These are phyloP conservation scores for Colletotrichum gigasporum DNA, from an alignment of 2,329 filamentous ascomycete species.

Conservation along the genomic window DNA sequence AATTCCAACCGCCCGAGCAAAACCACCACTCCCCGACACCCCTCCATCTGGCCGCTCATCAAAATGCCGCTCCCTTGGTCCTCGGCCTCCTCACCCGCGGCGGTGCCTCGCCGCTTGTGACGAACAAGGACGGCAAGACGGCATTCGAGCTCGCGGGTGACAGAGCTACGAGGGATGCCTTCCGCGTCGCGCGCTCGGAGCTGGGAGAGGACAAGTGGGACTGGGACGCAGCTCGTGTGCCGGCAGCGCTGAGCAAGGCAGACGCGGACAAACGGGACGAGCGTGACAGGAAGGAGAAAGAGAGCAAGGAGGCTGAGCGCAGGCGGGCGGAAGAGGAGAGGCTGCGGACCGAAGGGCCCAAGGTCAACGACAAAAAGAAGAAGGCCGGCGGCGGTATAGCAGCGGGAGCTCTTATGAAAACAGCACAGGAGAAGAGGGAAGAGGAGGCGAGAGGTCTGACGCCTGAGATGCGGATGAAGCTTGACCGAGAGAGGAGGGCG, in stretches of 20 bases:
- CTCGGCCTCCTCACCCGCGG: constrained; percentile 79
- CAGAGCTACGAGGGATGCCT: constrained; percentile 86
- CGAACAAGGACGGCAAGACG: constrained; percentile 81
- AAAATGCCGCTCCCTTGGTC: constrained; percentile 82
- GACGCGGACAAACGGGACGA: constrained; percentile 77
- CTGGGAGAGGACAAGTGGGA: constrained; percentile 80
- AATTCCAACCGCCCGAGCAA: constrained; percentile 76
- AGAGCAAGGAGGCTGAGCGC: constrained; percentile 74
- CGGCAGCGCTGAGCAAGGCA: constrained; percentile 72
- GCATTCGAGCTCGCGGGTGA: constrained; percentile 90
- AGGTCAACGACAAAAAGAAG: constrained; percentile 60
- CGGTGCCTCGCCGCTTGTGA: constrained; percentile 75
- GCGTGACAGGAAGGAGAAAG: constrained; percentile 75
- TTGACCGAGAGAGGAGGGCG: constrained; percentile 90
- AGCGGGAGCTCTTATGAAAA: constrained; percentile 72
- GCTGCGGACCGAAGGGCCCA: constrained; percentile 72
- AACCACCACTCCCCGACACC: constrained; percentile 85
- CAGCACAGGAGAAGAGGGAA: constrained; percentile 81
- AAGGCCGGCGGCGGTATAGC: constrained; percentile 61
- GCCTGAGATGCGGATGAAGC: constrained; percentile 82
- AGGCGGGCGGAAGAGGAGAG: constrained; percentile 79
- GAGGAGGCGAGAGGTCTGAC: constrained; percentile 88
- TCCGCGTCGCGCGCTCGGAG: constrained; percentile 85
- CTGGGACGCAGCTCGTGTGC: constrained; percentile 82
- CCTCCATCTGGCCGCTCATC: constrained; percentile 85